Base-by-base conservation (phyloP, 805 yeast species). In the Ogataea dorogensis region DNA sequence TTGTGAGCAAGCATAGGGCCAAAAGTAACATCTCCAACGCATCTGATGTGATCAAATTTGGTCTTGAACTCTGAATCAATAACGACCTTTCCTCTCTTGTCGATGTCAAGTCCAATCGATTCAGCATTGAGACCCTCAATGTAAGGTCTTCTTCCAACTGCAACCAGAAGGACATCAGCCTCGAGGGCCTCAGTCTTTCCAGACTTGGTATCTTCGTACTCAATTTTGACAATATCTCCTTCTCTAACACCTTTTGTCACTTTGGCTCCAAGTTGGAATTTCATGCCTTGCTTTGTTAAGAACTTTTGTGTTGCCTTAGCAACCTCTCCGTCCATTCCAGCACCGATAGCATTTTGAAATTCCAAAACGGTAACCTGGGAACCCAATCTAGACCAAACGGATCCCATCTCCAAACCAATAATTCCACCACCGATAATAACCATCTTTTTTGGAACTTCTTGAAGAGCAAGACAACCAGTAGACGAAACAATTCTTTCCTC, bases 1-100 rank as follows among this genome's bases (percentile, higher is more conserved):
- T 93, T 93, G 77, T 93, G 99, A 49, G 99, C 99, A 69, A 93
- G 78, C 99, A 93, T 93, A 55, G 95, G 91, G 54, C 99, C 99
- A 56, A 86, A 93, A 26, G 99, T 93, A 38, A 82, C 97, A 61
- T 93, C 99, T 66, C 99, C 99, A 66, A 93, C 86, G 57, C 88
- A 95, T 68, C 95, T 86, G 63, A 93, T 89, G 69, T 93, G 95
- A 38, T 89, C 83, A 67, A 73, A 77, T 67, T 86, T 89, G 50
- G 98, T 84, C 70, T 86, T 83, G 77, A 77, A 93, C 73, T 91
- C 87, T 43, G 83, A 80, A 66, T 93, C 97, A 58, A 94, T 91
- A 38, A 93, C 94, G 58, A 93, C 73, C 63, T 98, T 81, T 46
- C 97, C 97, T 65, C 77, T 79, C 68, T 84, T 79, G 69, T 93